These are phyloP conservation scores for Tulasnella sp. DNA, from an alignment of 768 basidiomycete genomes.

Conservation along the genomic window DNA sequence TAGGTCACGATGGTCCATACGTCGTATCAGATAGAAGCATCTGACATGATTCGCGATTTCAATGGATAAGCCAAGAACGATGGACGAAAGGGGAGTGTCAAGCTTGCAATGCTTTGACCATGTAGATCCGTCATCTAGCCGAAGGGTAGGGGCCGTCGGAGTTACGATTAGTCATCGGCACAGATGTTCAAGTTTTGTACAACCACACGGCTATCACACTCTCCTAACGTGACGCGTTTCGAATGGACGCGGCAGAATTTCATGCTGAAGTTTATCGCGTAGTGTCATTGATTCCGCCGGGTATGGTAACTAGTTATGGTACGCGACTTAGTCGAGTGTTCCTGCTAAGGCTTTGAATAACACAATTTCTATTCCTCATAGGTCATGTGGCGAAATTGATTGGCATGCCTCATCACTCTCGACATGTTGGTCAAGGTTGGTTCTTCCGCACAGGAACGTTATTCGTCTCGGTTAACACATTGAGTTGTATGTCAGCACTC, in stretches of 20 bases:
- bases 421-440: constrained; percentile 73
- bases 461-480: not conserved
- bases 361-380: no score
- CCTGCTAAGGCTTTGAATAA: not conserved
- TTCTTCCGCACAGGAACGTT: not conserved
- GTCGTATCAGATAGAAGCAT: no score
- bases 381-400: constrained; percentile 61
- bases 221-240: not conserved
- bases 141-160: no score
- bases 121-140: no score
- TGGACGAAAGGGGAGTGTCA: no score
- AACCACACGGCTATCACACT: not conserved
- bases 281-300: constrained; percentile 54
- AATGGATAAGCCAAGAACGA: no score
- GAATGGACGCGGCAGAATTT: constrained; percentile 50
- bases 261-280: constrained; percentile 60
- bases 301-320: constrained; percentile 69
- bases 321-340: constrained; percentile 14
- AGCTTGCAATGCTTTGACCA: no score
- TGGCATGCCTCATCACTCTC: constrained; percentile 64
- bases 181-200: no score
- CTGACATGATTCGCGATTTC: no score
- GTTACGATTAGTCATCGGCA: no score
- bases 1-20: no score
- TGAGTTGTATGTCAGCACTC: constrained; percentile 38